A percentile compares a stretch with the other conserved stretches of the same genome.
Conservation (phyloP, 2,329 filamentous ascomycete genomes). For the Colletotrichum sp. region DNA sequence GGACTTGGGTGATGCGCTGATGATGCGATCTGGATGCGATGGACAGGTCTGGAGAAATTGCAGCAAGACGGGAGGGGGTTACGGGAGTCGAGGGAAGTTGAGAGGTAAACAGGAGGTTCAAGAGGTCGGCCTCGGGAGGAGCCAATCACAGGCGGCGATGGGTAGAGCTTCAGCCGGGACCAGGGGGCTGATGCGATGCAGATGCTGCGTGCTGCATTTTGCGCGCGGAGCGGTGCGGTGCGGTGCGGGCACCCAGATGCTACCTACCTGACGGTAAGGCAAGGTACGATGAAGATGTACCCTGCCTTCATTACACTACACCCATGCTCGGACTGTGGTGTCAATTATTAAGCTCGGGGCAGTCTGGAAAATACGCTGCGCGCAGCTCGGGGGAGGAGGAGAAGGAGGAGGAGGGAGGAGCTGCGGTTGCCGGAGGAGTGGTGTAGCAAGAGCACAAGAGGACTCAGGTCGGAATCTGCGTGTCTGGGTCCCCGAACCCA, state of each 20-base stretch:
- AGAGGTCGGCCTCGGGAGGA: constrained; percentile 12
- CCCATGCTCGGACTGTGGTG: background rate
- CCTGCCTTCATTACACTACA: background rate
- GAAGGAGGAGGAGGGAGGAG: background rate
- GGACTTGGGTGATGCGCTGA: background rate
- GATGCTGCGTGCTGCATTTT: constrained; percentile 7
- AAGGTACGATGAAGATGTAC: background rate
- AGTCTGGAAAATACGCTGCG: background rate
- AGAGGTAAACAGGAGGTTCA: constrained; percentile 22
- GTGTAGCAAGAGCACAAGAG: background rate
- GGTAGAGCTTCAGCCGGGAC: constrained; percentile 21
- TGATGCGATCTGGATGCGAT: constrained; percentile 13
- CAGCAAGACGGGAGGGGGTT: constrained; percentile 9
- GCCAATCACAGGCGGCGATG: constrained; percentile 17
- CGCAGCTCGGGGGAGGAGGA: background rate
- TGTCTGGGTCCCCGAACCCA: constrained; percentile 1
- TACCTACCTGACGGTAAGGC: background rate
- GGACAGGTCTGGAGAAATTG: background rate
- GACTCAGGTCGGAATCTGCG: constrained; percentile 1
- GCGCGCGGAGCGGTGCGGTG: constrained; percentile 15
- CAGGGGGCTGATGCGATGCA: constrained; percentile 23
- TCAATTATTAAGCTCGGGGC: background rate
- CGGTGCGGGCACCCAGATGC: background rate
- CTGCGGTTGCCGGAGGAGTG: background rate
- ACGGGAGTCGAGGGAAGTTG: constrained; percentile 14